phyloP scores from a whole-genome alignment of 768 basidiomycete genomes.

The Fomitopsis pulvina region DNA sequence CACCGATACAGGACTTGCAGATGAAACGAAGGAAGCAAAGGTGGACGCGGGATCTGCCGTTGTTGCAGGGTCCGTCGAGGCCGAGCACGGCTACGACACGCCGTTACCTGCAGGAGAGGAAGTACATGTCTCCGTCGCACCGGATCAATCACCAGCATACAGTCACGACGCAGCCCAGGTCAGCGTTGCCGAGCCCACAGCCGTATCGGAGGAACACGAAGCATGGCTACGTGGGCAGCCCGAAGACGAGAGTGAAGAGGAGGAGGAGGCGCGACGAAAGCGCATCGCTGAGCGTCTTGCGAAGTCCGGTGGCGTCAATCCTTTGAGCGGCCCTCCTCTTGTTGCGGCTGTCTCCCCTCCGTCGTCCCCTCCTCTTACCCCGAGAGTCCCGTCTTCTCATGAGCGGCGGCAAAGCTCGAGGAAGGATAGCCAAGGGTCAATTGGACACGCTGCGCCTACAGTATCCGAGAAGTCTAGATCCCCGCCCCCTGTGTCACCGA shows the following conservation, averaged over 20 bases:
- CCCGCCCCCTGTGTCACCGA: slow-evolving; percentile 4
- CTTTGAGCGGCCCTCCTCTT: slow-evolving; percentile 36
- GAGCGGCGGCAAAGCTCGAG: slow-evolving; percentile 12
- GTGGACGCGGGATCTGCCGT: background rate
- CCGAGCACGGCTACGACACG: background rate
- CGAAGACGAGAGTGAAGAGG: slow-evolving; percentile 16
- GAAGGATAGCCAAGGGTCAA: slow-evolving; percentile 19
- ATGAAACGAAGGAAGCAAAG: background rate
- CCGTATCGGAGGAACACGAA: background rate
- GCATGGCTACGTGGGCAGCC: background rate
- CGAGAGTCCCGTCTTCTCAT: background rate
- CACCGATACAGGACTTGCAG: background rate
- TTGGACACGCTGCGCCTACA: background rate
- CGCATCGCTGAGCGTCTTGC: slow-evolving; percentile 55
- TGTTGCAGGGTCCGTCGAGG: background rate
- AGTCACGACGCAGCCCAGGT: background rate
- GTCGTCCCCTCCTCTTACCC: slow-evolving; percentile 3
- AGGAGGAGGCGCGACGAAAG: slow-evolving; percentile 45
- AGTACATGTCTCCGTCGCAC: background rate
- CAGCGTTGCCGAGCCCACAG: background rate
- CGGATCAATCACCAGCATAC: too few species aligned
- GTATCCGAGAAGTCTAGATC: slow-evolving; percentile 3
- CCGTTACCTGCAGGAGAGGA: background rate
- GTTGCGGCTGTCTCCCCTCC: slow-evolving; percentile 1
- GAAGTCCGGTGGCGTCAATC: slow-evolving; percentile 57